Conservation (phyloP, 192 early-diverging fungal genomes). For the Borealophlyctis nickersoniae region DNA sequence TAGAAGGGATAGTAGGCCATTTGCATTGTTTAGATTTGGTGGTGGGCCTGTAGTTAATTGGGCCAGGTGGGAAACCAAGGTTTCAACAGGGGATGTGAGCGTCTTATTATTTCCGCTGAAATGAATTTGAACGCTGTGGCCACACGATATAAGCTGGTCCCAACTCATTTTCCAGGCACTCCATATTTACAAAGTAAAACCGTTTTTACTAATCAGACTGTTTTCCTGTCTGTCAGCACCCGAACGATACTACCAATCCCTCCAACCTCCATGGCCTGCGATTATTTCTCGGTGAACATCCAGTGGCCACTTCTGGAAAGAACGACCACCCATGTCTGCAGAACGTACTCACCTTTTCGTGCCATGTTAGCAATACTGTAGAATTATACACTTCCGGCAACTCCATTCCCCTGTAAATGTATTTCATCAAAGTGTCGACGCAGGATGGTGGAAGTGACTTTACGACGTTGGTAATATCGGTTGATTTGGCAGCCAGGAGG, state of each 20-base stretch:
- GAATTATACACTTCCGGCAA: slow-evolving; percentile 80
- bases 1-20: too few relatives aligned
- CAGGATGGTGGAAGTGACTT: slow-evolving; percentile 57
- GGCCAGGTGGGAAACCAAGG: too few relatives aligned
- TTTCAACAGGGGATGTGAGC: too few relatives aligned
- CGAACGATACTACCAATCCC: slow-evolving; percentile 88
- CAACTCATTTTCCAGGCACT: too few relatives aligned
- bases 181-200: too few relatives aligned
- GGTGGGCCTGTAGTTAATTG: too few relatives aligned
- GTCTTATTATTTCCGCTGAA: too few relatives aligned
- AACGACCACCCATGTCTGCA: not conserved
- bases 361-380: slow-evolving; percentile 83
- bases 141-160: too few relatives aligned
- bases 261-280: slow-evolving; percentile 75
- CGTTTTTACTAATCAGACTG: slow-evolving; percentile 58
- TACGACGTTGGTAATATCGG: slow-evolving; percentile 66
- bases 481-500: slow-evolving; percentile 63
- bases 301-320: not conserved
- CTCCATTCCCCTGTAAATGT: slow-evolving; percentile 88
- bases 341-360: slow-evolving; percentile 79
- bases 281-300: slow-evolving; percentile 12
- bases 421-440: slow-evolving; percentile 84
- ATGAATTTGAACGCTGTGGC: too few relatives aligned
- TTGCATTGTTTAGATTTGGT: too few relatives aligned
- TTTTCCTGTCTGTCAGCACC: slow-evolving; percentile 84